These are phyloP conservation scores for Saitozyma podzolica DNA, from an alignment of 768 basidiomycete genomes.

Conservation along the genomic window DNA sequence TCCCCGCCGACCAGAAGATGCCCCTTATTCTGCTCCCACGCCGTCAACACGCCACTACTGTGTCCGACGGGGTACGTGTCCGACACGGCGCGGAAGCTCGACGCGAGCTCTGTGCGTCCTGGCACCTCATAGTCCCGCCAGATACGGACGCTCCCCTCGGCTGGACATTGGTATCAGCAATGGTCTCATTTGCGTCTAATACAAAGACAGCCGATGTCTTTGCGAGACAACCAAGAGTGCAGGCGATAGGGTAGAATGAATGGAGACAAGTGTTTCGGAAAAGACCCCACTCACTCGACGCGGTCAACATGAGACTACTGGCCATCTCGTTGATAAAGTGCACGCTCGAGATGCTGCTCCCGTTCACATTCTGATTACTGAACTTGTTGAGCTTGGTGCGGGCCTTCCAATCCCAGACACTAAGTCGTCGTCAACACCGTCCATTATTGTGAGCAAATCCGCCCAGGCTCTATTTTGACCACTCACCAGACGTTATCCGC, in stretches of 20 bases:
- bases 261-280: background rate
- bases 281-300: slow-evolving; percentile 64
- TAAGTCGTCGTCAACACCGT: slow-evolving; percentile 46
- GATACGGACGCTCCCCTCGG: slow-evolving; percentile 86
- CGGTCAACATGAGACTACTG: slow-evolving; percentile 82
- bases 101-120: slow-evolving; percentile 82
- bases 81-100: slow-evolving; percentile 83
- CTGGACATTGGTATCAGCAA: slow-evolving; percentile 54
- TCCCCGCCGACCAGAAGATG: slow-evolving; percentile 88
- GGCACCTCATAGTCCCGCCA: slow-evolving; percentile 87
- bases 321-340: slow-evolving; percentile 95
- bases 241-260: too few relatives aligned
- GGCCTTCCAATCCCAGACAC: slow-evolving; percentile 93
- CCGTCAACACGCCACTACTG: slow-evolving; percentile 79
- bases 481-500: slow-evolving; percentile 76
- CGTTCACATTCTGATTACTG: slow-evolving; percentile 80
- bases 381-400: slow-evolving; percentile 76
- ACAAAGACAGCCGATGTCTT: too few relatives aligned
- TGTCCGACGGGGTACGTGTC: slow-evolving; percentile 71
- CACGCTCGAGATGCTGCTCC: slow-evolving; percentile 80
- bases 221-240: too few relatives aligned
- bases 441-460: background rate
- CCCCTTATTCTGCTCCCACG: slow-evolving; percentile 90
- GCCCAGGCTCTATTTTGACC: slow-evolving; percentile 23
- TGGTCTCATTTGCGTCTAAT: background rate